Evolutionary conservation across 306 rosid species (phyloP).

Genomic region (Casuarina glauca): DNA sequence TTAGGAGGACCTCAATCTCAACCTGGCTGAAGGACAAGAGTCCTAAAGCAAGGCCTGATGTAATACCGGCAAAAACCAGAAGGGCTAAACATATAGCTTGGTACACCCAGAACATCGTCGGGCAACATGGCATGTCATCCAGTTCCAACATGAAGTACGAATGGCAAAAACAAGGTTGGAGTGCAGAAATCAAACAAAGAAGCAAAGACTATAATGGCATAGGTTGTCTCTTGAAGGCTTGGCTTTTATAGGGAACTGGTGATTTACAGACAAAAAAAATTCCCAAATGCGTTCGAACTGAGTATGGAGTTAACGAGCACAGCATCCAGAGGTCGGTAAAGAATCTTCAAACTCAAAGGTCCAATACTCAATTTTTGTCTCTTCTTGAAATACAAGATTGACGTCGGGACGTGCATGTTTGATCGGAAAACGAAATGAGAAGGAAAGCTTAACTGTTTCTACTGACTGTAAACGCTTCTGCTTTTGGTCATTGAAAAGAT

Average conservation of each 20-base stretch:
- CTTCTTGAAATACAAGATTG: neutral
- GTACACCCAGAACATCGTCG: constrained; percentile 48
- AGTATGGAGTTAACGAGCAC: neutral
- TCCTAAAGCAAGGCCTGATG: constrained; percentile 71
- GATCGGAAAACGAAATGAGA: neutral
- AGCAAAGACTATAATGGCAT: neutral
- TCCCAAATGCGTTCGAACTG: neutral
- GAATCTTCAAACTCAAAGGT: neutral
- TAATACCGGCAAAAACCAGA: constrained; percentile 53
- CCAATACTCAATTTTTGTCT: neutral
- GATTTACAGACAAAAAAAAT: neutral
- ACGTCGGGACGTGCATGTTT: neutral
- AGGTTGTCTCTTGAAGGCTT: neutral
- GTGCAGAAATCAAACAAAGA: neutral
- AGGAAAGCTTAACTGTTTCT: neutral
- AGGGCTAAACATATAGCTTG: constrained; percentile 34
- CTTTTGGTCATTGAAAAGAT: neutral
- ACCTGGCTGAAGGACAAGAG: constrained; percentile 67
- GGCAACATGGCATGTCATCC: constrained; percentile 44
- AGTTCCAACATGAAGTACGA: constrained; percentile 4
- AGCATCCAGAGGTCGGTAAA: neutral
- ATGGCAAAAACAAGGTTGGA: neutral
- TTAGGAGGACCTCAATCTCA: constrained; percentile 73
- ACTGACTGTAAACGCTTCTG: neutral
- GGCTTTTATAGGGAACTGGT: neutral